These are phyloP conservation scores for Gonapodya prolifera DNA, from an alignment of 192 early-diverging fungal genomes.

Conservation along the genomic window DNA sequence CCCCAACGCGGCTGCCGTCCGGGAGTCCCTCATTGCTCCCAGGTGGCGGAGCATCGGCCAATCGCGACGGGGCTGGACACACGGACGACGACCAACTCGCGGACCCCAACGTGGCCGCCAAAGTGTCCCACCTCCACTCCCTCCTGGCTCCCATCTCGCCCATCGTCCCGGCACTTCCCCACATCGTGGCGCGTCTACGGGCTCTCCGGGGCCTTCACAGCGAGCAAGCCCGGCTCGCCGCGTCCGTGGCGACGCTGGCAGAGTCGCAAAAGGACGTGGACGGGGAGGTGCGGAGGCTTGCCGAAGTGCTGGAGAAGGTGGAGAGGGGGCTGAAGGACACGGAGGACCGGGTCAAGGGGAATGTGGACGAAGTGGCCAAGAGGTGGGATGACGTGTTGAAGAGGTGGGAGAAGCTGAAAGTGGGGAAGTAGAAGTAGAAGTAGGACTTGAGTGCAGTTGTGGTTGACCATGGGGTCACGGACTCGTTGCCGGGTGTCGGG, in stretches of 20 bases:
- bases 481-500: too few relatives aligned
- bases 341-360: neutral
- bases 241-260: neutral
- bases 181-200: neutral
- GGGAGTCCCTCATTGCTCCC: neutral
- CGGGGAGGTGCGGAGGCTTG: neutral
- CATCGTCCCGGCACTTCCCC: neutral
- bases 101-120: neutral
- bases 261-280: neutral
- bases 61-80: too few relatives aligned
- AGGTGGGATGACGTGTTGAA: neutral
- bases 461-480: too few relatives aligned
- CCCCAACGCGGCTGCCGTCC: neutral
- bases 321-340: neutral
- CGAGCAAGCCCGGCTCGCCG: neutral
- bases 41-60: neutral
- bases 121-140: neutral
- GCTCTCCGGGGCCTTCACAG: neutral
- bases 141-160: neutral
- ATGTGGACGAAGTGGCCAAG: neutral
- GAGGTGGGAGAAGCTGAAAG: neutral
- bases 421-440: too few relatives aligned
- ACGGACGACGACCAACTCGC: neutral
- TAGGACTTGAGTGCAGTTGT: too few relatives aligned
- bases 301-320: neutral